These are phyloP conservation scores for Cryptosporidium meleagridis DNA, from an alignment of 169 alveolate species.

Conservation along the genomic window DNA sequence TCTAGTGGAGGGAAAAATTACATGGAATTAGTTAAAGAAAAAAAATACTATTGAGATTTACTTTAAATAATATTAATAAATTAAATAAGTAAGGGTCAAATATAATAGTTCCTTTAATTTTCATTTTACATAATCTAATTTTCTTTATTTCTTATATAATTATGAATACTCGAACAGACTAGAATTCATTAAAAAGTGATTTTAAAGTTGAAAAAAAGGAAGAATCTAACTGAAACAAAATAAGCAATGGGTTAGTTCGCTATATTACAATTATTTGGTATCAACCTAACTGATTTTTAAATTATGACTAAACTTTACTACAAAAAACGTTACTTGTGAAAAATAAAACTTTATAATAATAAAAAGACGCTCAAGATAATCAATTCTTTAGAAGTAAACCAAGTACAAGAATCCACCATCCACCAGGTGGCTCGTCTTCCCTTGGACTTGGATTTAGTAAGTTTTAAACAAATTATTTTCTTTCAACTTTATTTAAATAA, in stretches of 20 bases:
- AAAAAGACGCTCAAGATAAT: constrained; percentile 39
- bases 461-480: neutral
- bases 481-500: neutral
- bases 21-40: neutral
- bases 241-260: neutral
- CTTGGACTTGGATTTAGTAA: constrained; percentile 37
- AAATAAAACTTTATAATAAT: neutral
- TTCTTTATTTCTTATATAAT: no score
- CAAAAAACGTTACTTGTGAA: no score
- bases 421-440: constrained; percentile 70
- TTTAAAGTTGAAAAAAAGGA: neutral
- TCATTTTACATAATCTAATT: no score
- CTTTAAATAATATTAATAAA: neutral
- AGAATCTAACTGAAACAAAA: neutral
- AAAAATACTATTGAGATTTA: neutral
- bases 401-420: constrained; percentile 72
- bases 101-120: neutral
- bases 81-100: neutral
- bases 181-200: neutral
- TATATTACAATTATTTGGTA: no score
- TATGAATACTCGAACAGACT: neutral
- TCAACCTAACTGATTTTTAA: neutral
- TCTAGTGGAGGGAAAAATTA: neutral
- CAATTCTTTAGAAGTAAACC: constrained; percentile 64
- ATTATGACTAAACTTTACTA: no score